A percentile compares a stretch with the other conserved stretches of the same genome.
phyloP scores from a whole-genome alignment of 768 basidiomycete species.

The Termitomyces sp. region DNA sequence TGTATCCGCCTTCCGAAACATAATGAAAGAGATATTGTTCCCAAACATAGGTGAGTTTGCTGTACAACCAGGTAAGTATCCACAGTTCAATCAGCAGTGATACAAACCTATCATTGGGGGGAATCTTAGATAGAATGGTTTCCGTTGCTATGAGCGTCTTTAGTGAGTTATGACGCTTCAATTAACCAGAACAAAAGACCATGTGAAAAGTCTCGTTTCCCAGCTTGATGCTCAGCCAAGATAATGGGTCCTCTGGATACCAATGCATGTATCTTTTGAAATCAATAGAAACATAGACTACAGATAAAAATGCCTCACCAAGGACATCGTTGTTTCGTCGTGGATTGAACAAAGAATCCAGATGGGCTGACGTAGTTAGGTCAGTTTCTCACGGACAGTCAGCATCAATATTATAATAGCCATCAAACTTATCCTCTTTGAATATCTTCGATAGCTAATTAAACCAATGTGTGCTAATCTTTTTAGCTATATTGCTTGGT shows the following conservation, averaged over 20 bases:
- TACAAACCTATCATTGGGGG: slow-evolving; percentile 66
- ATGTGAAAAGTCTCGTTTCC: slow-evolving; percentile 84
- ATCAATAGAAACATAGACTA: not conserved
- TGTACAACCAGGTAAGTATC: slow-evolving; percentile 22
- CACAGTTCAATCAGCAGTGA: not conserved
- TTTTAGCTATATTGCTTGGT: not conserved
- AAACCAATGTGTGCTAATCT: not conserved
- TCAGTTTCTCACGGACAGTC: not conserved
- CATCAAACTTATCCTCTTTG: not conserved
- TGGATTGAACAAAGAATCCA: too few species aligned
- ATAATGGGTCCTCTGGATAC: slow-evolving; percentile 75
- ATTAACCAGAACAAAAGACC: slow-evolving; percentile 38
- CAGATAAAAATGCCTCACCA: slow-evolving; percentile 16
- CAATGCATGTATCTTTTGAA: slow-evolving; percentile 69
- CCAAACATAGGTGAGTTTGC: slow-evolving; percentile 85
- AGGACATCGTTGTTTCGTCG: slow-evolving; percentile 20
- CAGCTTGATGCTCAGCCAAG: slow-evolving; percentile 82
- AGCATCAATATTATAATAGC: too few species aligned
- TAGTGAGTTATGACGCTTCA: not conserved
- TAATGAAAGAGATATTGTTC: slow-evolving; percentile 95
- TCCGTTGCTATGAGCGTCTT: slow-evolving; percentile 52
- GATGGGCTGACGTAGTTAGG: not conserved
- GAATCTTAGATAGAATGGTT: slow-evolving; percentile 92
- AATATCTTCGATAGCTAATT: not conserved
- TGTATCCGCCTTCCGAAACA: slow-evolving; percentile 81